A percentile compares a stretch with the other conserved stretches of the same genome.
These are phyloP conservation scores for Clonostachys byssicola DNA, from an alignment of 2,329 filamentous ascomycete genomes.

Conservation along the genomic window DNA sequence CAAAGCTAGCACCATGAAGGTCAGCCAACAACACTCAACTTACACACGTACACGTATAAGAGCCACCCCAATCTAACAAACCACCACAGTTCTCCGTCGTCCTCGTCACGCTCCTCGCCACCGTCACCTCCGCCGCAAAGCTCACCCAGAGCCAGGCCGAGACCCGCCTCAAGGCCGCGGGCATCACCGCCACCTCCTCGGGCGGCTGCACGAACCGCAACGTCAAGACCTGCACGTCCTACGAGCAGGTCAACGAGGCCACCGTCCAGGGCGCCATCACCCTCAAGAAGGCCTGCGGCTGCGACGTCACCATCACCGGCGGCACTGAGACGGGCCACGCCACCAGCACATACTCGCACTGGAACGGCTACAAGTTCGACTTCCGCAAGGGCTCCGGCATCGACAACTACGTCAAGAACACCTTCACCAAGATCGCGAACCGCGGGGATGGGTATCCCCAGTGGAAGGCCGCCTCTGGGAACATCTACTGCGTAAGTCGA, in stretches of 20 bases:
- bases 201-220: constrained; percentile 12
- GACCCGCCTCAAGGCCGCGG: constrained; percentile 9
- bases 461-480: constrained; percentile 13
- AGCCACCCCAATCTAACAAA: neutral
- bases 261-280: constrained; percentile 15
- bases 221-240: constrained; percentile 12
- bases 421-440: constrained; percentile 11
- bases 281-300: constrained; percentile 13
- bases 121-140: constrained; percentile 4
- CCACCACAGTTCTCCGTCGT: neutral
- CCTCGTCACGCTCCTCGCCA: constrained; percentile 2
- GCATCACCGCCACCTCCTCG: constrained; percentile 11
- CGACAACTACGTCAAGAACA: constrained; percentile 10
- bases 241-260: constrained; percentile 11
- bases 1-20: no score
- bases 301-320: constrained; percentile 11
- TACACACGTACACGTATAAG: no score
- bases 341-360: constrained; percentile 10
- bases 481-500: constrained; percentile 15
- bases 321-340: constrained; percentile 16
- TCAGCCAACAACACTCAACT: no score
- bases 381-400: constrained; percentile 10
- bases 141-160: constrained; percentile 10
- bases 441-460: constrained; percentile 11
- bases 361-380: constrained; percentile 15